Evolutionary conservation across 371 early-diverging fungal genomes (phyloP).

Genomic region (Mucor ambiguus): DNA sequence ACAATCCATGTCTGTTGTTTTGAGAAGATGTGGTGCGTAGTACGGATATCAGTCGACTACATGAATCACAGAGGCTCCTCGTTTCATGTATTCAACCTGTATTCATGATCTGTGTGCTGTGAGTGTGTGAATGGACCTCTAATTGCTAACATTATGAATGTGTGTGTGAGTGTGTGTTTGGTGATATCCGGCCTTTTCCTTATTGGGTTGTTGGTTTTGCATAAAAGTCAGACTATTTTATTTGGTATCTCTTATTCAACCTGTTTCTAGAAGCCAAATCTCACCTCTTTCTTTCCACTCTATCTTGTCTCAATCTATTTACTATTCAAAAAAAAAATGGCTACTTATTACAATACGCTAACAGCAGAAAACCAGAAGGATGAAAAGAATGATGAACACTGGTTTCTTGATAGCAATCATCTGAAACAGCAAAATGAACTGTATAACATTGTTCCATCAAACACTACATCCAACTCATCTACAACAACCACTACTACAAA

Average conservation of each 20-base stretch:
- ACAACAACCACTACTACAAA: background rate
- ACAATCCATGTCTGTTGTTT: too few species aligned
- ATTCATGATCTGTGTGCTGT: too few species aligned
- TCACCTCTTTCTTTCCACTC: background rate
- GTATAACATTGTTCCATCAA: background rate
- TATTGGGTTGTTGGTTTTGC: background rate
- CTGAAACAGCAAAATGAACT: background rate
- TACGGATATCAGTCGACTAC: too few species aligned
- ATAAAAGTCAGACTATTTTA: slow-evolving; percentile 17
- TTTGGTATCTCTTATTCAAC: background rate
- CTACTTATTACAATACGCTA: background rate
- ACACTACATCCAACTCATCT: background rate
- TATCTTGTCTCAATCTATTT: background rate
- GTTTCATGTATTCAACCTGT: too few species aligned
- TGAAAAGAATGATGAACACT: background rate
- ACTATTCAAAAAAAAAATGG: background rate
- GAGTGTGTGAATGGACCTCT: background rate
- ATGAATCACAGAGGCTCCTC: too few species aligned
- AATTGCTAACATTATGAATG: too few species aligned
- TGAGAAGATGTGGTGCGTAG: too few species aligned
- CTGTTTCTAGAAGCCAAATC: background rate
- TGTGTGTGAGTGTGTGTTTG: background rate
- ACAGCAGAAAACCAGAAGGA: background rate
- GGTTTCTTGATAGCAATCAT: background rate
- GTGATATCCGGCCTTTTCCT: slow-evolving; percentile 3